A percentile compares a stretch with the other conserved stretches of the same genome.
Conservation (phyloP, 2,329 filamentous ascomycete genomes). For the Xylariales sp. region DNA sequence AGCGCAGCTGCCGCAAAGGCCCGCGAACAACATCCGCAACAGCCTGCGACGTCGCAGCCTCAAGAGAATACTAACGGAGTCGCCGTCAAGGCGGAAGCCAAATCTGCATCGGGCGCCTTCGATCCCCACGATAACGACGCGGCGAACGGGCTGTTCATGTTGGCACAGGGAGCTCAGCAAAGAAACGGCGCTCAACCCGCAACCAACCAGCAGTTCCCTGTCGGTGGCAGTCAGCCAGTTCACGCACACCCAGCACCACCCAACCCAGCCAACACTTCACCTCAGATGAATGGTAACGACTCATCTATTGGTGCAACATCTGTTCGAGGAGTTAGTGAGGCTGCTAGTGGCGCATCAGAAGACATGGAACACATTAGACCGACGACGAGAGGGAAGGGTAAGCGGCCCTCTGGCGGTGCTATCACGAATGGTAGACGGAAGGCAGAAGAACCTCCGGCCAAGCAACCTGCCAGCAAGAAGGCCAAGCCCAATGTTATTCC, state of each 20-base stretch:
- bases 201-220: slow-evolving; percentile 43
- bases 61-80: slow-evolving; percentile 43
- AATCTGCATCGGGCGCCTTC: slow-evolving; percentile 60
- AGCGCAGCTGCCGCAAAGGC: slow-evolving; percentile 67
- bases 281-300: slow-evolving; percentile 49
- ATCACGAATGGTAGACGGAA: slow-evolving; percentile 69
- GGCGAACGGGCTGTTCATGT: slow-evolving; percentile 87
- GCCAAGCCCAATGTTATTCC: slow-evolving; percentile 44
- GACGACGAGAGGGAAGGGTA: slow-evolving; percentile 61
- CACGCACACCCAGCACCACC: slow-evolving; percentile 43
- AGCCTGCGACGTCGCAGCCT: slow-evolving; percentile 45
- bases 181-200: slow-evolving; percentile 50
- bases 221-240: slow-evolving; percentile 38
- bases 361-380: slow-evolving; percentile 66
- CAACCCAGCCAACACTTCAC: slow-evolving; percentile 38
- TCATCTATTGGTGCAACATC: slow-evolving; percentile 36
- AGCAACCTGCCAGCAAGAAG: slow-evolving; percentile 66
- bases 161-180: slow-evolving; percentile 64
- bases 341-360: slow-evolving; percentile 67
- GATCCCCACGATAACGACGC: slow-evolving; percentile 92
- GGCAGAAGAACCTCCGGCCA: slow-evolving; percentile 61
- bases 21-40: slow-evolving; percentile 35
- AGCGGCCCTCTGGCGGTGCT: slow-evolving; percentile 50
- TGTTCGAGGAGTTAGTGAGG: slow-evolving; percentile 59
- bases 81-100: slow-evolving; percentile 43